These are phyloP conservation scores for Hanseniaspora uvarum DNA, from an alignment of 1,139 yeast species.

Conservation along the genomic window DNA sequence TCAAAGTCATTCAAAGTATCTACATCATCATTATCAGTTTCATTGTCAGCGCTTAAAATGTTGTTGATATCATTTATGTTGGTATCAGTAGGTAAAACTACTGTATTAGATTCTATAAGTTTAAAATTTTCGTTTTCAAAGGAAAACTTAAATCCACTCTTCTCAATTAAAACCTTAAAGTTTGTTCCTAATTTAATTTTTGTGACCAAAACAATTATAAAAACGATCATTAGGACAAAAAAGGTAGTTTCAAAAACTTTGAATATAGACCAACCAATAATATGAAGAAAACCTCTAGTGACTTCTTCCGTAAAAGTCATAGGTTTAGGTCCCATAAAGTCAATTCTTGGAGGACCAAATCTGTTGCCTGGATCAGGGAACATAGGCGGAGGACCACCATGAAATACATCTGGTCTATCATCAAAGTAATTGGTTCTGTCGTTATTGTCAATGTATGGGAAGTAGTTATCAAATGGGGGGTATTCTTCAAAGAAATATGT, in stretches of 20 bases:
- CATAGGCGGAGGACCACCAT: conserved; percentile 16
- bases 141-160: conserved; percentile 26
- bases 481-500: not conserved
- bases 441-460: not conserved
- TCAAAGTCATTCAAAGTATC: conserved; percentile 12
- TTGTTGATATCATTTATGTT: not conserved
- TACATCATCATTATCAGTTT: conserved; percentile 16
- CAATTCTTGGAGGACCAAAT: conserved; percentile 19
- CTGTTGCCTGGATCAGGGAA: conserved; percentile 20
- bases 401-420: not conserved
- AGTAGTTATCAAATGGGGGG: conserved; percentile 1
- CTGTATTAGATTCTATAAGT: not conserved
- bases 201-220: conserved; percentile 33
- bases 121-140: conserved; percentile 10
- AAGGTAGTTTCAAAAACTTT: conserved; percentile 44
- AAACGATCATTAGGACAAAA: conserved; percentile 35
- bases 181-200: conserved; percentile 37
- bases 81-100: conserved; percentile 21
- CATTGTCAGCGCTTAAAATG: not conserved
- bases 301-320: conserved; percentile 9
- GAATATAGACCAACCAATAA: conserved; percentile 32
- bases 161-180: conserved; percentile 28
- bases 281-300: conserved; percentile 14
- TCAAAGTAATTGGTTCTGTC: not conserved
- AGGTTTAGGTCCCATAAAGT: conserved; percentile 15